Conservation (phyloP, 495 filamentous ascomycete species). For the Darksidea phi region DNA sequence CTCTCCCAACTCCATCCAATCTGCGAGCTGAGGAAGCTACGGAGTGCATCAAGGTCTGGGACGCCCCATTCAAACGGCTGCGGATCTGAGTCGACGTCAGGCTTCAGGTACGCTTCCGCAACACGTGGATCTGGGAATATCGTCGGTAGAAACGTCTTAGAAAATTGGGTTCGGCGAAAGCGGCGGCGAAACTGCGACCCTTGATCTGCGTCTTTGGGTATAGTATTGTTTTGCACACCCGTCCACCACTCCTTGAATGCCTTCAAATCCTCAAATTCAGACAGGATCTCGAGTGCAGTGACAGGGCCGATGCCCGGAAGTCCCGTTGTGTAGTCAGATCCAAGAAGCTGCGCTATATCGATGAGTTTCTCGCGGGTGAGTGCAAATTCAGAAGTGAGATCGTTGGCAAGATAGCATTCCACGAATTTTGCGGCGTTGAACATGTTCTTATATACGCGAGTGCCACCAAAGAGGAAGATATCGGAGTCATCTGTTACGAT, state of each 20-base stretch:
- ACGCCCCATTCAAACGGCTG: constrained; percentile 91
- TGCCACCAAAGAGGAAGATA: constrained; percentile 96
- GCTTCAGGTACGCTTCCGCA: constrained; percentile 76
- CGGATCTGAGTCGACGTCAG: constrained; percentile 76
- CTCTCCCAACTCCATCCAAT: constrained; percentile 89
- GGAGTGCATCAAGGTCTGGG: constrained; percentile 81
- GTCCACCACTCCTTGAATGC: constrained; percentile 87
- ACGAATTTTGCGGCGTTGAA: constrained; percentile 97
- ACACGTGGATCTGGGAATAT: constrained; percentile 74
- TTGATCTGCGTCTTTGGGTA: constrained; percentile 54
- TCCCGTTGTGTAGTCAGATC: constrained; percentile 92
- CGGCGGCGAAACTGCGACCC: constrained; percentile 70
- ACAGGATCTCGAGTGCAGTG: constrained; percentile 85
- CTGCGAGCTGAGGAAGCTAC: constrained; percentile 86
- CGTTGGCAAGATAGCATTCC: constrained; percentile 87
- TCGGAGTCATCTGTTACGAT: constrained; percentile 98
- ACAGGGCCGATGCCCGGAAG: constrained; percentile 88
- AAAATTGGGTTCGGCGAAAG: constrained; percentile 61
- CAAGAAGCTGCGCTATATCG: constrained; percentile 80
- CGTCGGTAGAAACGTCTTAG: constrained; percentile 80
- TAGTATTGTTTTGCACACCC: constrained; percentile 62
- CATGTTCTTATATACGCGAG: constrained; percentile 97
- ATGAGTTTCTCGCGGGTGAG: constrained; percentile 82
- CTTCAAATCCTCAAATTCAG: constrained; percentile 71
- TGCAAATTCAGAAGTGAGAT: constrained; percentile 85